Evolutionary conservation across 257 asterid species (phyloP), one percentile per base, ranked within the genome.

Genomic region (Solanum neorickii): DNA sequence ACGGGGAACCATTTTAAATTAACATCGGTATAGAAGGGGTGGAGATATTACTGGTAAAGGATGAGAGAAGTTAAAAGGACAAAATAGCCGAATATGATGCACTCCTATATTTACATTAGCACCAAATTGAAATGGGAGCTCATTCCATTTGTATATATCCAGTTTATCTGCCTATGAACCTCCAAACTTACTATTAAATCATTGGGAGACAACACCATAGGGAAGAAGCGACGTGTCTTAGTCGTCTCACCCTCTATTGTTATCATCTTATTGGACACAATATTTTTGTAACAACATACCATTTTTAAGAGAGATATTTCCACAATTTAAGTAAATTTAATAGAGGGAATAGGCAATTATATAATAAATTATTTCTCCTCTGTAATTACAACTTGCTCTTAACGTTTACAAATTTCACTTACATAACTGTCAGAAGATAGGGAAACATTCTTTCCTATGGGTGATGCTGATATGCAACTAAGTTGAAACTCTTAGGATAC

Each of bases 311-410:
- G 16, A 2, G 16, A 46, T 46, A 4, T 46, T 46, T 46, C 98
- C 94, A 94, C 96, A 35, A 35, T 7, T 5, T 35, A 1, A 35
- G 39, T 35, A 5, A 35, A 5, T 35, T 5, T 35, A 35, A 25
- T 23, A 14, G 25, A 13, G 18, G 91, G 92, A 85, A 91, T 56
- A 0, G 88, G 80, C 37, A 90, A 21, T 56, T 84, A 49, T 77
- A 92, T 33, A 11, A 92, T 52, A 72, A 92, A 91, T 18, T 91
- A 91, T 78, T 83, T 89, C 29, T 86, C 91, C 83, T 89, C 93
- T 5, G 35, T 62, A 33, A 91, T 60, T 10, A 46, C 25, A 10
- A 89, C 94, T 68, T 44, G 25, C 6, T 69, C 29, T 74, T 86
- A 91, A 10, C 88, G 66, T 13, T 82, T 20, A 4, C 25, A 49